Evolutionary conservation across 495 filamentous ascomycete genomes (phyloP), one percentile per base, ranked within the genome.

Genomic region (Aspergillus ostianus): DNA sequence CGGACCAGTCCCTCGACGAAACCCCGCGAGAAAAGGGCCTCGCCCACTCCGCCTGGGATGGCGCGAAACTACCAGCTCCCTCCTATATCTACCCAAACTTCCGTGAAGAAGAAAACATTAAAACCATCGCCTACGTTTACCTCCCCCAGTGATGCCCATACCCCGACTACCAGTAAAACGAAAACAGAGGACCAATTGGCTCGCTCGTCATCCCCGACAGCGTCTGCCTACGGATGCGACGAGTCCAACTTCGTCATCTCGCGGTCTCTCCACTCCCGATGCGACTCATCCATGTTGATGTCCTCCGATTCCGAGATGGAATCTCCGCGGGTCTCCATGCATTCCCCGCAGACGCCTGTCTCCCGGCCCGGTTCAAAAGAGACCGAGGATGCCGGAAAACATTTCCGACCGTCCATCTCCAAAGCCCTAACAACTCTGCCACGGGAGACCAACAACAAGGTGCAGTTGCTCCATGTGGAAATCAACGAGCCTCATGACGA

Each of bases 391-490:
- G 64, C 61, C 57, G 66, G 60, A 27, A 72, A 68, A 54, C 41
- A 53, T 6, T 65, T 60, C 55, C 75, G 69, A 7, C 69, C 72
- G 20, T 55, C 66, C 20, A 71, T 78, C 50, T 72, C 75, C 8
- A 74, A 74, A 55, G 64, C 70, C 17, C 62, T 77, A 12, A 70
- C 76, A 10, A 72, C 71, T 18, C 9, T 76, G 21, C 67, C 71
- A 4, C 66, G 65, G 7, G 65, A 68, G 21, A 68, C 65, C 49
- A 77, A 77, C 49, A 73, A 76, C 49, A 74, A 77, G 20, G 60
- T 80, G 41, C 70, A 80, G 10, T 49, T 76, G 29, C 47, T 78
- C n/a, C 77, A 75, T 20, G 30, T 80, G 47, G 76, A 78, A 65
- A 73, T 80, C 58, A 76, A 72, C 48, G 74, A 78, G 51, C 15